Base-by-base conservation (phyloP, 2,329 filamentous ascomycete species). In the Curvularia hawaiiensis region DNA sequence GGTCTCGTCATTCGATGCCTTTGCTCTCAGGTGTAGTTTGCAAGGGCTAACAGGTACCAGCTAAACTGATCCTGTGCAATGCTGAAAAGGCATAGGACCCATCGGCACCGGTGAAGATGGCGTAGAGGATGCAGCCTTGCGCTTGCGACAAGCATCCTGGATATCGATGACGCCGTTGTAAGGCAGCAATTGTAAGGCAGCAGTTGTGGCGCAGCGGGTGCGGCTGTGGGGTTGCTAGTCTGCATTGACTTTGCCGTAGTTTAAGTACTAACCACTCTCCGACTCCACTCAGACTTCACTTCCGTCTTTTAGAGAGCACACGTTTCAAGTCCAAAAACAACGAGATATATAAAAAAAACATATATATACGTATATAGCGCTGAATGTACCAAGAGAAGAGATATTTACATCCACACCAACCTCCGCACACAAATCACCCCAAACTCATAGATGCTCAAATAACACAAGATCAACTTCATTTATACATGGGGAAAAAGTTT, bases 201-300 rank as follows among this genome's bases (percentile, higher is more conserved):
- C 48, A 50, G 12, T 3, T 31, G 48, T 50, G 48, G 48, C 48
- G 48, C 26, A 50, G 48, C 41, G 12, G 33, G 12, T 26, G 40
- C n/a, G 40, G 40, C 40, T 26, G 41, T 10, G 16, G 22, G 22
- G 24, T 28, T n/a, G 16, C 22, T 14, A 28, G 26, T 44, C 28
- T 7, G 26, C 7, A 7, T 28, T 28, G 26, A 28, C 26, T 28
- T 8, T 28, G 26, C 22, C 4, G 22, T 24, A 24, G 11, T 43
- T 44, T 11, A 44, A 28, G 7, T 3, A 44, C 5, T 24, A 14
- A 7, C 22, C n/a, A n/a, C 22, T 24, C 22, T 24, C 22, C 22
- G 22, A 24, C 14, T 12, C 22, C 40, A 3, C 40, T 11, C 16
- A 26, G 4, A 26, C 33, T 5, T n/a, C 33, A n/a, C 14, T n/a